phyloP scores from a whole-genome alignment of 257 asterid genomes.

The Penstemon eatonii region DNA sequence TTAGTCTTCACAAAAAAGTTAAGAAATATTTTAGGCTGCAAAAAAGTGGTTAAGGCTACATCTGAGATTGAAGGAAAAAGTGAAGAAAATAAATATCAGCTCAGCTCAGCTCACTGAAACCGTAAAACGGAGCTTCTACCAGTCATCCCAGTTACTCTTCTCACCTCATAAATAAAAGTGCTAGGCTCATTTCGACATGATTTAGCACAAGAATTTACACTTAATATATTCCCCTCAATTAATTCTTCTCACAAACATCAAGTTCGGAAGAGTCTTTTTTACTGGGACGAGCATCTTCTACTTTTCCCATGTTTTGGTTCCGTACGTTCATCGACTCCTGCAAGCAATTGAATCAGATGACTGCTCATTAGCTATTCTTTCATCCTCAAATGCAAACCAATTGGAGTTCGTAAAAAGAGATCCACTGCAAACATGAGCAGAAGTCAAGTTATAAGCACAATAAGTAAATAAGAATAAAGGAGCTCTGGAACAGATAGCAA shows the following conservation, averaged over 20 bases:
- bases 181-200: background rate
- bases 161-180: background rate
- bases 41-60: slow-evolving; percentile 35
- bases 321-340: slow-evolving; percentile 13
- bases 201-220: slow-evolving; percentile 4
- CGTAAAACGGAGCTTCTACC: slow-evolving; percentile 15
- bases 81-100: background rate
- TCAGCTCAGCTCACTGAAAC: slow-evolving; percentile 2
- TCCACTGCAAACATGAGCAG: slow-evolving; percentile 50
- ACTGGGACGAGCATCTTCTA: slow-evolving; percentile 16
- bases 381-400: slow-evolving; percentile 84
- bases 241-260: background rate
- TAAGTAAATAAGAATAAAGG: background rate
- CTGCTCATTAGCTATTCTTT: slow-evolving; percentile 41
- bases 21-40: too few species aligned
- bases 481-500: background rate
- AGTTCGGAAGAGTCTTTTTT: slow-evolving; percentile 23
- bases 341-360: slow-evolving; percentile 43
- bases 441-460: slow-evolving; percentile 12
- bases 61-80: slow-evolving; percentile 25
- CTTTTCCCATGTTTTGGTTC: background rate
- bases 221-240: background rate
- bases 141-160: slow-evolving; percentile 11
- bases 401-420: slow-evolving; percentile 84
- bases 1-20: too few species aligned